phyloP scores from a whole-genome alignment of 495 filamentous ascomycete genomes.

The Bryoglossum gracile region DNA sequence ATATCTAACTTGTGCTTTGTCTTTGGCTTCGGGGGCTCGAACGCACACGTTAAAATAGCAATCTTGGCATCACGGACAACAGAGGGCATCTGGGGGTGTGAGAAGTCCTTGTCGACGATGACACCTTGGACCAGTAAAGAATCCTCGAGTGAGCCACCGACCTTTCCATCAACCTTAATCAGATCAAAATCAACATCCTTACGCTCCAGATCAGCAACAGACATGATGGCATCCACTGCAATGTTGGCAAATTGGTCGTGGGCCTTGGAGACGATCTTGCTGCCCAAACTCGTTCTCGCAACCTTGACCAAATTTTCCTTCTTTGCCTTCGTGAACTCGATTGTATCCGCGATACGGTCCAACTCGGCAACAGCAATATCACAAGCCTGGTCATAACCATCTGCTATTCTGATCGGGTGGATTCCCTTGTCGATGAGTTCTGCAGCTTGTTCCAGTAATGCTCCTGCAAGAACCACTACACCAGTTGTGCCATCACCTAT shows the following conservation, averaged over 20 bases:
- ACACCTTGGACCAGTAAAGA: slow-evolving; percentile 93
- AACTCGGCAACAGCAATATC: slow-evolving; percentile 91
- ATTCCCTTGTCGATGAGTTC: slow-evolving; percentile 99
- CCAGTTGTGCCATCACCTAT: slow-evolving; percentile 98
- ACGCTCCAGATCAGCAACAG: slow-evolving; percentile 89
- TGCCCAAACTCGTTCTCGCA: slow-evolving; percentile 91
- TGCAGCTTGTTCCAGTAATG: slow-evolving; percentile 93
- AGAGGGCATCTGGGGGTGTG: slow-evolving; percentile 96
- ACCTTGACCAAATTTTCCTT: slow-evolving; percentile 84
- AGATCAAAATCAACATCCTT: slow-evolving; percentile 99
- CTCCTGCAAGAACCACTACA: slow-evolving; percentile 93
- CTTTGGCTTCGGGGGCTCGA: slow-evolving; percentile 99
- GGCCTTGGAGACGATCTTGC: slow-evolving; percentile 98
- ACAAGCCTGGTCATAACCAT: slow-evolving; percentile 95
- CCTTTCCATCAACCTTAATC: slow-evolving; percentile 99
- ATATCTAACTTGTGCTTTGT: slow-evolving; percentile 99
- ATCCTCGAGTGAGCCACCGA: slow-evolving; percentile 92
- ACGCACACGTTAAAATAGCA: slow-evolving; percentile 94
- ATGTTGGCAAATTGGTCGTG: slow-evolving; percentile 98
- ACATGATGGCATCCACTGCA: slow-evolving; percentile 92
- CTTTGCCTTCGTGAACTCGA: slow-evolving; percentile 72
- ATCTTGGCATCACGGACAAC: slow-evolving; percentile 92
- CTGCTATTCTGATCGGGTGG: slow-evolving; percentile 95
- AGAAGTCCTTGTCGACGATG: slow-evolving; percentile 99
- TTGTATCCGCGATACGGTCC: slow-evolving; percentile 84